Base-by-base conservation (phyloP, 805 yeast genomes). In the Metschnikowia orientalis region DNA sequence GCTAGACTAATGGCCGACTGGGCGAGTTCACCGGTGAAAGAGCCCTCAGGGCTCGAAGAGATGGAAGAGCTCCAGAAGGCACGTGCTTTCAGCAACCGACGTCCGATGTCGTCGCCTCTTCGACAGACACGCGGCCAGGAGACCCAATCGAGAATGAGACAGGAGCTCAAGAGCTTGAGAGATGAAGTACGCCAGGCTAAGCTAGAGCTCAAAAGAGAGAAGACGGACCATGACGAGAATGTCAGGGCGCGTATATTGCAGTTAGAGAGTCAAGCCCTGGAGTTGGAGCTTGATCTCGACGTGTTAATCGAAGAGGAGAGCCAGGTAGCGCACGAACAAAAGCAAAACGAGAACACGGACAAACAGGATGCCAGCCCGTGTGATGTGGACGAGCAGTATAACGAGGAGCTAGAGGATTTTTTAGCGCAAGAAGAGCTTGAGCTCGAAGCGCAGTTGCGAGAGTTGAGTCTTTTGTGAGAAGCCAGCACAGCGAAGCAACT, bases 31-130 rank as follows among this genome's bases (percentile, higher is more conserved):
- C 50, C 50, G 3, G 26, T 29, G 13, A 27, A 38, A 5, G 34
- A 28, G n/a, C 8, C 10, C 13, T 23, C 33, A n/a, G 20, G 35
- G 4, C 28, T 44, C 15, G 24, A 31, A 5, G 38, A 34, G 7
- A 27, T 38, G 8, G 40, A 40, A 20, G 33, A 33, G 7, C 24
- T 35, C n/a, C 49, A 44, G 28, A 23, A 23, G 7, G 28, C 24
- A 21, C 38, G 51, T 6, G 41, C 41, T 4, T 19, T 14, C 10
- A 30, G 27, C 13, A 43, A 40, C 6, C 38, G 34, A 17, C 41
- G 34, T 16, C 51, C 51, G 5, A 35, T 47, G 46, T 38, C 42
- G 23, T 41, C 47, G 12, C 50, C 50, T 6, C 18, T 35, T 9
- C 30, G 30, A 18, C n/a, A 17, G 13, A 17, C 8, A 3, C 18